These are phyloP conservation scores for Fusarium pseudonygamai DNA, from an alignment of 2,329 filamentous ascomycete species.

Conservation along the genomic window DNA sequence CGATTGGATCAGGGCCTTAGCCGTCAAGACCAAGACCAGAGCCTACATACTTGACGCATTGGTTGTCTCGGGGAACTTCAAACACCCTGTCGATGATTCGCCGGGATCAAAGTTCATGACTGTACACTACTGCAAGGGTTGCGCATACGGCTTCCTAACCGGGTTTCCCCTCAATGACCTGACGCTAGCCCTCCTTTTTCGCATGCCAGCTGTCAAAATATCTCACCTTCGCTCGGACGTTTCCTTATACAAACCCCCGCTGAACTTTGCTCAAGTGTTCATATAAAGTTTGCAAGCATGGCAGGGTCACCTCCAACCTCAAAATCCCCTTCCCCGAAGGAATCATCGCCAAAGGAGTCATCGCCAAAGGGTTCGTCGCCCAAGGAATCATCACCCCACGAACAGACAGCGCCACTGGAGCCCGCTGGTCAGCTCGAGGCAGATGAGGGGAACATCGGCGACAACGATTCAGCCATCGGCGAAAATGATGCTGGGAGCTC, in stretches of 20 bases:
- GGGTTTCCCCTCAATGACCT: background rate
- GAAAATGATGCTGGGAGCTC: constrained; percentile 1
- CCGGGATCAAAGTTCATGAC: background rate
- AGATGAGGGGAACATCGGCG: background rate
- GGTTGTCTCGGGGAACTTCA: background rate
- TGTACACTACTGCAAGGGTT: background rate
- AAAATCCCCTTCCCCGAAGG: background rate
- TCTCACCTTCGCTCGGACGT: background rate
- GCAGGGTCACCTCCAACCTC: background rate
- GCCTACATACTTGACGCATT: background rate
- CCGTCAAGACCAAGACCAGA: accelerated
- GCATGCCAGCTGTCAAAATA: background rate
- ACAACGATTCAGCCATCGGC: constrained; percentile 5
- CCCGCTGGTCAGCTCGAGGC: constrained; percentile 2
- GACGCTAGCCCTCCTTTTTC: background rate
- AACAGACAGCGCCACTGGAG: background rate
- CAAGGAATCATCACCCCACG: background rate
- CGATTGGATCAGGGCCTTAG: no score
- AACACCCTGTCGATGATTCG: background rate
- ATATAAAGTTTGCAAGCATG: background rate
- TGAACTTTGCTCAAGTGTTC: background rate
- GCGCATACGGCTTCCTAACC: background rate
- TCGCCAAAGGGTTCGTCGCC: background rate
- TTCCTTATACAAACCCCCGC: background rate
- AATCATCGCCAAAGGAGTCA: background rate